Evolutionary conservation across 2,329 filamentous ascomycete species (phyloP).

Genomic region (Epichloe festucae): DNA sequence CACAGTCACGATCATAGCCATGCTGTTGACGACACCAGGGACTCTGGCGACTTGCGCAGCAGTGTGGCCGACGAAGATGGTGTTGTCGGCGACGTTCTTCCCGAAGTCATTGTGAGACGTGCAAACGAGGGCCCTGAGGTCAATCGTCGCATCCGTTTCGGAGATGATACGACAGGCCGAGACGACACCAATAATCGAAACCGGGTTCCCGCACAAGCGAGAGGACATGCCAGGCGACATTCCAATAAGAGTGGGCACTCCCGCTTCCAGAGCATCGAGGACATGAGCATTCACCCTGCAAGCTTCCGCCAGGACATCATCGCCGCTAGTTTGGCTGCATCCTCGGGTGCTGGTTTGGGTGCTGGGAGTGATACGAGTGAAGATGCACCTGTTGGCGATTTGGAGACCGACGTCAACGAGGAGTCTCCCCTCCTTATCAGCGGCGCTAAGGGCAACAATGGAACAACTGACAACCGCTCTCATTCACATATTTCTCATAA

Average conservation of each 20-base stretch:
- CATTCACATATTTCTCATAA: constrained; percentile 11
- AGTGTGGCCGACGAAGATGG: constrained; percentile 43
- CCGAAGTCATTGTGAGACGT: constrained; percentile 46
- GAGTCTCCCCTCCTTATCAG: constrained; percentile 31
- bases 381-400: constrained; percentile 29
- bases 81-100: constrained; percentile 47
- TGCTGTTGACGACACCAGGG: constrained; percentile 38
- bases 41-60: constrained; percentile 24
- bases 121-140: constrained; percentile 23
- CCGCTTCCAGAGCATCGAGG: constrained; percentile 51
- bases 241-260: constrained; percentile 38
- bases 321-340: constrained; percentile 51
- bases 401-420: constrained; percentile 29
- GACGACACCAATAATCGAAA: constrained; percentile 18
- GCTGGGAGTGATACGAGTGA: constrained; percentile 42
- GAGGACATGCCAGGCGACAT: constrained; percentile 31
- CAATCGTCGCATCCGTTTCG: constrained; percentile 28
- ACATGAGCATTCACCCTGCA: constrained; percentile 77
- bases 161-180: constrained; percentile 14
- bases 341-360: constrained; percentile 36
- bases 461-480: constrained; percentile 15
- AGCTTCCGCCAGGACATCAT: constrained; percentile 91
- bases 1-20: constrained; percentile 25
- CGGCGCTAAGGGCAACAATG: constrained; percentile 16
- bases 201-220: constrained; percentile 20